Evolutionary conservation across 176 grass and related monocot species (phyloP).

Genomic region (Raddia distichophylla): DNA sequence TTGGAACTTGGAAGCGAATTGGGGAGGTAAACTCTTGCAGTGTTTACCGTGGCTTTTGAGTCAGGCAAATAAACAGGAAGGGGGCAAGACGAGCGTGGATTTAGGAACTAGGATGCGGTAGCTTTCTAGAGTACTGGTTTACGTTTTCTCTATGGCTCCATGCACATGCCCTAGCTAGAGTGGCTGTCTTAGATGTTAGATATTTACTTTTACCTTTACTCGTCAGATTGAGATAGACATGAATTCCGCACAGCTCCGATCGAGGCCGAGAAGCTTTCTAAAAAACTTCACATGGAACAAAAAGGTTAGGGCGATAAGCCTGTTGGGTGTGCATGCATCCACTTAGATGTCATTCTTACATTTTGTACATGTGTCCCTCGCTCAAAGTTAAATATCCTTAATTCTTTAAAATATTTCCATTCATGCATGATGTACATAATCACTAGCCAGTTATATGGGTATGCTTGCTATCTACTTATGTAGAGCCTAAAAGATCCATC

Average conservation of each 20-base stretch:
- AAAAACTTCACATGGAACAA: not conserved
- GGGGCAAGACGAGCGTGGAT: not conserved
- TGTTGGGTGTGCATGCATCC: no score
- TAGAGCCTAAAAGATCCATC: no score
- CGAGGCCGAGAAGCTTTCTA: slow-evolving; percentile 22
- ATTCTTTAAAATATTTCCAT: not conserved
- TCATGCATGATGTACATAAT: not conserved
- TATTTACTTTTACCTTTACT: no score
- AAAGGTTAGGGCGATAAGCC: not conserved
- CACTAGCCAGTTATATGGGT: not conserved
- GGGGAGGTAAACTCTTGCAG: not conserved
- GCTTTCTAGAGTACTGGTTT: not conserved
- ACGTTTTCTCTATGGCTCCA: not conserved
- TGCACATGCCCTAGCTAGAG: not conserved
- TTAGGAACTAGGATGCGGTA: not conserved
- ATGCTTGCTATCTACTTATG: not conserved
- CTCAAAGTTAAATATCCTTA: not conserved
- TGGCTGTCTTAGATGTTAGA: not conserved
- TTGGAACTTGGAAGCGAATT: no score
- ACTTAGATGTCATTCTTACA: no score
- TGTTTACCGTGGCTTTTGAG: not conserved
- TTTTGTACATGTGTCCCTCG: not conserved
- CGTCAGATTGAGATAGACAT: no score
- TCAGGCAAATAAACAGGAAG: not conserved
- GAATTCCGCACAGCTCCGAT: no score